Evolutionary conservation across 1,284 basidiomycete genomes (phyloP).

Genomic region (Leccinum subrobustum): DNA sequence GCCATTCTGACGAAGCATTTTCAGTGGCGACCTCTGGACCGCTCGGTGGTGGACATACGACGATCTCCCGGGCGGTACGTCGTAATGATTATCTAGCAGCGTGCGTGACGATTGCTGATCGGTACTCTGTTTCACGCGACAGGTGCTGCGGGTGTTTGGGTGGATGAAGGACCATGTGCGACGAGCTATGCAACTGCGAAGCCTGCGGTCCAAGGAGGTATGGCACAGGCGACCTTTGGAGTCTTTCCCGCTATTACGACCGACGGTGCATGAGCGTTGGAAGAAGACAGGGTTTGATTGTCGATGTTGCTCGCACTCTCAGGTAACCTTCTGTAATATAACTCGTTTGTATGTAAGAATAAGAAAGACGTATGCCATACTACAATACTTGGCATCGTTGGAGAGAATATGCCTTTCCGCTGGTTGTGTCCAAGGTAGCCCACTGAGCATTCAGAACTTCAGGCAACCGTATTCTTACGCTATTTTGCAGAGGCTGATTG

Average conservation of each 20-base stretch:
- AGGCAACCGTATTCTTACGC: not conserved
- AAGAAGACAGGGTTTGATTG: not conserved
- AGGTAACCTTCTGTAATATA: not conserved
- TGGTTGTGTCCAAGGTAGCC: not conserved
- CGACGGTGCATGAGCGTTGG: conserved; percentile 4
- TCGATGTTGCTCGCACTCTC: not conserved
- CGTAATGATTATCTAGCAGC: not conserved
- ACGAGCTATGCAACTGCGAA: not conserved
- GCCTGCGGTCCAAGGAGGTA: not conserved
- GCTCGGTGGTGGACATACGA: conserved; percentile 21
- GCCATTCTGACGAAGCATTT: not conserved
- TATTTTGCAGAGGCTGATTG: not conserved
- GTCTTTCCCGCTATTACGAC: not conserved
- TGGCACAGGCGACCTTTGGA: conserved; percentile 11
- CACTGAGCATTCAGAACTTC: not conserved
- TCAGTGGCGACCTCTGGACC: conserved; percentile 25
- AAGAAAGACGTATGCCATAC: not conserved
- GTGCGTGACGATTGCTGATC: not conserved
- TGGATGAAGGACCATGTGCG: conserved; percentile 17
- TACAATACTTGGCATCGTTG: not conserved
- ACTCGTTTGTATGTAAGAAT: not conserved
- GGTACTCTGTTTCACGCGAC: not conserved
- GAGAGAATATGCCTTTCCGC: not conserved
- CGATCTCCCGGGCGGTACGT: conserved; percentile 24
- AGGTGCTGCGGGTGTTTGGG: conserved; percentile 21